Conservation (phyloP, 768 basidiomycete genomes). For the Nevesoporus exiguus region DNA sequence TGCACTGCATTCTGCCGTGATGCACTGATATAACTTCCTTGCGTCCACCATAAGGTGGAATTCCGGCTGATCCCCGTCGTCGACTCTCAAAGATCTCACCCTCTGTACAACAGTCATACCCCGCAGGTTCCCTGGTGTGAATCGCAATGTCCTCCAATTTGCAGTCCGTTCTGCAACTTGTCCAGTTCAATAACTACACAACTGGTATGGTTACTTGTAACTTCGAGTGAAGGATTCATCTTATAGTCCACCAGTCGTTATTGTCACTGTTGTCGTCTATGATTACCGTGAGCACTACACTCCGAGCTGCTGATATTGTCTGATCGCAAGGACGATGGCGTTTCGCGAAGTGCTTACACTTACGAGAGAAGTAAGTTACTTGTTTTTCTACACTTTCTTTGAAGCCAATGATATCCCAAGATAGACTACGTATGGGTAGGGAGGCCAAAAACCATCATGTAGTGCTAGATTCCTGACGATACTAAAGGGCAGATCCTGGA, state of each 20-base stretch:
- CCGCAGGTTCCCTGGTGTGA: too few relatives aligned
- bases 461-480: neutral
- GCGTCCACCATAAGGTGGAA: too few relatives aligned
- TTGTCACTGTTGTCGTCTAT: neutral
- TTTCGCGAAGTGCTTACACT: neutral
- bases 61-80: too few relatives aligned
- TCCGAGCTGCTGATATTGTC: neutral
- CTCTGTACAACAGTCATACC: too few relatives aligned
- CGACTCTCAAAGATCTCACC: too few relatives aligned
- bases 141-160: neutral
- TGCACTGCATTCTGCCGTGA: too few relatives aligned
- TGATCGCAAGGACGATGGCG: too few relatives aligned
- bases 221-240: neutral
- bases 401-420: neutral
- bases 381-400: neutral
- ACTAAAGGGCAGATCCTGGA: slow-evolving; percentile 1
- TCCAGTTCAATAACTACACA: neutral
- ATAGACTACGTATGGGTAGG: neutral
- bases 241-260: neutral
- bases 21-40: too few relatives aligned
- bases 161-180: neutral
- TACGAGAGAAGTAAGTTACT: neutral
- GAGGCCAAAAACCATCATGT: neutral
- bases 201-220: neutral
- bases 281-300: neutral